Conservation (phyloP, 1,139 yeast species). For the Pneumocystis wakefieldiae region DNA sequence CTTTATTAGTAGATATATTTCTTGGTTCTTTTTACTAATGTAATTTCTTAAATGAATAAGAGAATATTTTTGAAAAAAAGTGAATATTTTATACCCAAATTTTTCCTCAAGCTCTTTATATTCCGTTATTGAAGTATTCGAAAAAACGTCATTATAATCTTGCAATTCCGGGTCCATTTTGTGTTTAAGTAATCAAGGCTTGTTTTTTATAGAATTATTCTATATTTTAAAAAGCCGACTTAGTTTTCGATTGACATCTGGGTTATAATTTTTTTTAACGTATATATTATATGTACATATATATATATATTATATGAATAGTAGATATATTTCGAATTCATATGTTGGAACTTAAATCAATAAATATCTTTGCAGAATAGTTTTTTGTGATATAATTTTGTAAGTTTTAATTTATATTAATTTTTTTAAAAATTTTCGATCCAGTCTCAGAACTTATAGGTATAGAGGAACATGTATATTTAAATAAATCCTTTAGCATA, state of each 20-base stretch:
- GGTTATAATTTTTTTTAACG: neutral
- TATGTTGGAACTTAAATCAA: neutral
- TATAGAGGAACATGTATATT: neutral
- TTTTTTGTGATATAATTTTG: neutral
- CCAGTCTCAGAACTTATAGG: neutral
- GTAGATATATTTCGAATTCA: neutral
- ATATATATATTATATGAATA: neutral
- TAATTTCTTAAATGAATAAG: neutral
- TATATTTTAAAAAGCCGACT: neutral
- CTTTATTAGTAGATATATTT: neutral
- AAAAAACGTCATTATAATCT: neutral
- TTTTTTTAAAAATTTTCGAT: neutral
- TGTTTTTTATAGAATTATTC: neutral
- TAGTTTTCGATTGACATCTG: neutral
- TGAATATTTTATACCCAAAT: neutral
- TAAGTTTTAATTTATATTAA: neutral
- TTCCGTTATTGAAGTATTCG: neutral
- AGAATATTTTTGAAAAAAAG: neutral
- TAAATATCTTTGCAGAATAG: neutral
- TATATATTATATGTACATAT: neutral
- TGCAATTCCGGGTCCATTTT: neutral
- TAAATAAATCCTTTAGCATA: neutral
- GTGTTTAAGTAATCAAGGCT: neutral
- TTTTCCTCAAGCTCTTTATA: neutral
- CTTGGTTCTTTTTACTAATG: neutral